Evolutionary conservation across 345 rosid genomes (phyloP).

Genomic region (Brassica carinata): DNA sequence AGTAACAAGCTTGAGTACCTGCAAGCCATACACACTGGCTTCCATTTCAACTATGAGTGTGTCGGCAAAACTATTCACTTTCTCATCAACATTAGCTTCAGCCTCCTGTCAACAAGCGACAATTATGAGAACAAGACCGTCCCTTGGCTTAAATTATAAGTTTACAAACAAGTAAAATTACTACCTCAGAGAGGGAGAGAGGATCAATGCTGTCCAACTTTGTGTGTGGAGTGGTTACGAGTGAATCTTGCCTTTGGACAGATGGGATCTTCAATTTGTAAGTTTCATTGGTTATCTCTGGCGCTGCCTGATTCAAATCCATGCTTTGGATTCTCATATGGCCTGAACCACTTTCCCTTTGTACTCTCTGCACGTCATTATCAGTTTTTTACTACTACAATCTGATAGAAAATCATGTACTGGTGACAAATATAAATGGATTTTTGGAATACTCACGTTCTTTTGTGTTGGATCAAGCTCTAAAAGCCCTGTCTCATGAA

Average conservation of each 20-base stretch:
- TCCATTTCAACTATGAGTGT: constrained; percentile 66
- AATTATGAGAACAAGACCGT: constrained; percentile 12
- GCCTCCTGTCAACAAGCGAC: constrained; percentile 43
- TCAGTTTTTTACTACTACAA: constrained; percentile 9
- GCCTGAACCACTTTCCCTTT: constrained; percentile 17
- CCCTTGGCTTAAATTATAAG: not conserved
- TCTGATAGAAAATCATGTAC: constrained; percentile 23
- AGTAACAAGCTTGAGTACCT: constrained; percentile 40
- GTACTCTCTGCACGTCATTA: constrained; percentile 22
- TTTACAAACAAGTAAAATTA: constrained; percentile 28
- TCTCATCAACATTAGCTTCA: constrained; percentile 37
- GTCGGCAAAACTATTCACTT: constrained; percentile 47
- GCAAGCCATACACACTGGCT: constrained; percentile 69
- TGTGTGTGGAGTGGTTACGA: constrained; percentile 29
- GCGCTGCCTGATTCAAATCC: constrained; percentile 36
- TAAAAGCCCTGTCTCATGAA: constrained; percentile 22
- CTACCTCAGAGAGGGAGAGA: constrained; percentile 34
- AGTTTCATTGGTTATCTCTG: constrained; percentile 20
- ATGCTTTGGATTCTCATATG: constrained; percentile 34
- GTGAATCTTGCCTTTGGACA: constrained; percentile 35
- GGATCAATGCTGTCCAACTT: constrained; percentile 40
- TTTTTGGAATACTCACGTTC: constrained; percentile 20
- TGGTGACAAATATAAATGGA: not conserved
- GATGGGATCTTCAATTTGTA: constrained; percentile 29
- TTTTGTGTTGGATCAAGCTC: constrained; percentile 39